A percentile compares a stretch with the other conserved stretches of the same genome.
phyloP scores from a whole-genome alignment of 257 asterid species.

The Plantago ovata region DNA sequence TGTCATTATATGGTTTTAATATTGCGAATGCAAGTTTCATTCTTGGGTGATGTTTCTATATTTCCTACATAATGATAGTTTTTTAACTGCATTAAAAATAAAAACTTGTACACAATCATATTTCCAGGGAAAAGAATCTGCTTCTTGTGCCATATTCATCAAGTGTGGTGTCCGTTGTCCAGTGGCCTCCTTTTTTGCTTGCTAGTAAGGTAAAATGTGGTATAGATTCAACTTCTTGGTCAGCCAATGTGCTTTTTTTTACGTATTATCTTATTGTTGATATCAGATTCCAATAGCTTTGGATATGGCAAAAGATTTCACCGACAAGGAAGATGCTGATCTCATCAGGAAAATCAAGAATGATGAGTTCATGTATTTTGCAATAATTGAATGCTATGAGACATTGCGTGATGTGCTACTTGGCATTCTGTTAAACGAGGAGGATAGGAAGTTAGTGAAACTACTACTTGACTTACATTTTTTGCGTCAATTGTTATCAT shows the following conservation, averaged over 20 bases:
- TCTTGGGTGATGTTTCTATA: too few relatives aligned
- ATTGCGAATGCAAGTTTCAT: too few relatives aligned
- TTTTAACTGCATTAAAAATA: conserved; percentile 3
- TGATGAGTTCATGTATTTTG: conserved; percentile 83
- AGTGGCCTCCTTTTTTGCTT: conserved; percentile 99
- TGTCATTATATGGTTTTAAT: not conserved
- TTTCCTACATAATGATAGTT: not conserved
- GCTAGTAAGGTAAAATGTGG: conserved; percentile 79
- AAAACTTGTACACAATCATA: conserved; percentile 17
- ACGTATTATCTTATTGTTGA: conserved; percentile 26
- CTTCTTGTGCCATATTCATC: conserved; percentile 94
- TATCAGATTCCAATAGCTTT: conserved; percentile 92
- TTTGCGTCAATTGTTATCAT: conserved; percentile 1
- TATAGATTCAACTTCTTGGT: conserved; percentile 18
- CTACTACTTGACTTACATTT: conserved; percentile 25
- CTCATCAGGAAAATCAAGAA: conserved; percentile 77
- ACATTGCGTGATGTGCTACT: conserved; percentile 61
- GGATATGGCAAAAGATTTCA: conserved; percentile 96
- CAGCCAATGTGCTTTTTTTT: conserved; percentile 15
- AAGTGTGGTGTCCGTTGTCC: conserved; percentile 83
- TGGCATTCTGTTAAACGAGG: conserved; percentile 55
- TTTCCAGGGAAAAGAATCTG: conserved; percentile 79
- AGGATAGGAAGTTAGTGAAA: conserved; percentile 62
- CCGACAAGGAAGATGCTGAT: conserved; percentile 77
- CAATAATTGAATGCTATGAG: conserved; percentile 89